Base-by-base conservation (phyloP, 2,329 filamentous ascomycete genomes). In the Dactylellina cionopaga region DNA sequence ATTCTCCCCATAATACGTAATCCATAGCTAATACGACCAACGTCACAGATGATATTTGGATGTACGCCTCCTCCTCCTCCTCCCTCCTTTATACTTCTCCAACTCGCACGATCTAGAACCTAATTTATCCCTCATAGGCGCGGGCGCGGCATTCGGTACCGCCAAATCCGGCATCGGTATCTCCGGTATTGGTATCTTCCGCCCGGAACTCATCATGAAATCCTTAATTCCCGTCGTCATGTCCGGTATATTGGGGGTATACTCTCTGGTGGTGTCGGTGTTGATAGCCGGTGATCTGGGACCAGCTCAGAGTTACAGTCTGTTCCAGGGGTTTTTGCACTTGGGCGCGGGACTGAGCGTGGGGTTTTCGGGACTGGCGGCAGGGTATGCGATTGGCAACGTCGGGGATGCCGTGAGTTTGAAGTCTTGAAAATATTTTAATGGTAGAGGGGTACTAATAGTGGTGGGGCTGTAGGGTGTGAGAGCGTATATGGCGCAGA, bases 241-340 rank as follows among this genome's bases (percentile, higher is more conserved):
- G 95, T 96, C 95, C 77, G 95, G 95, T 87, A 99, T 99, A 80
- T 92, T 99, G 79, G 95, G 95, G 68, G 95, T 99, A 76, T 99
- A 99, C 83, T 92, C 93, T 55, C 90, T 99, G 77, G 95, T 99
- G 78, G 93, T 99, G 77, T 91, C 94, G 15, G 95, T 99, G 79
- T 87, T 99, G 77, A 99, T 99, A 80, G 92, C 92, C 63, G 90
- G 92, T 81, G 92, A 96, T 80, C 88, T 98, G 80, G 86, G 85
- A 52, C 91, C 86, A 13, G 82, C 82, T 17, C 83, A 85, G 76
- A 80, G 81, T 65, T 96, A 96, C 83, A 92, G 89, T 79, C 84
- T 98, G 75, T 99, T 95, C 83, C 90, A 87, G 76, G 93, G 92
- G 47, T 96, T 96, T 81, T 90, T 97, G 89, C 95, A 99, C 80